Conservation (phyloP, 1,139 yeast species). For the Sugiyamaella xylanicola region DNA sequence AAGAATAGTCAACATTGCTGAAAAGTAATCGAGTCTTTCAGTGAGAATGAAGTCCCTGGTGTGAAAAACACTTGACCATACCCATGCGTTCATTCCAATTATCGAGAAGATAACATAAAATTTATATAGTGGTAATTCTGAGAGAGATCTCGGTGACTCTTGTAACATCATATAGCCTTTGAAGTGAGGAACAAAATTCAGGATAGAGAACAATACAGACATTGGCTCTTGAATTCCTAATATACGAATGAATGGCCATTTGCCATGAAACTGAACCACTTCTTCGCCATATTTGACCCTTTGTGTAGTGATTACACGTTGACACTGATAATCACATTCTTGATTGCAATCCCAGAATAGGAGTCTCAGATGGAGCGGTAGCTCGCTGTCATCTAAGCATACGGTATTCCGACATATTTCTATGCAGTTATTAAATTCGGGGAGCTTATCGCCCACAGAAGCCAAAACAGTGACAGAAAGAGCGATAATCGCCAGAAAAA, state of each 20-base stretch:
- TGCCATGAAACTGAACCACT: conserved; percentile 88
- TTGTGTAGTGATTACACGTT: conserved; percentile 63
- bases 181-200: conserved; percentile 76
- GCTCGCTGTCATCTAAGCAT: conserved; percentile 46
- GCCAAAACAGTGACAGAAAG: conserved; percentile 40
- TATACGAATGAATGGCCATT: conserved; percentile 87
- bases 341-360: conserved; percentile 77
- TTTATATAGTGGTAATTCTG: conserved; percentile 32
- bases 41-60: conserved; percentile 77
- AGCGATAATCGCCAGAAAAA: neutral
- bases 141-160: conserved; percentile 21
- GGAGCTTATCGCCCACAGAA: conserved; percentile 78
- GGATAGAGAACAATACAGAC: conserved; percentile 77
- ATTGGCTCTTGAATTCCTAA: conserved; percentile 82
- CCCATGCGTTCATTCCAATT: conserved; percentile 86
- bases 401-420: conserved; percentile 54
- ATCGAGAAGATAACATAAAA: conserved; percentile 53
- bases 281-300: conserved; percentile 53
- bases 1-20: conserved; percentile 87
- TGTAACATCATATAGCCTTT: conserved; percentile 52
- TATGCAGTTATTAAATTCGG: conserved; percentile 67
- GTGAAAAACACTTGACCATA: conserved; percentile 82
- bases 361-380: conserved; percentile 50
- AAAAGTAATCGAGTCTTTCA: conserved; percentile 85
- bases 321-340: conserved; percentile 93